Evolutionary conservation across 1,284 basidiomycete genomes (phyloP).

Genomic region (Clitocybe nebularis): DNA sequence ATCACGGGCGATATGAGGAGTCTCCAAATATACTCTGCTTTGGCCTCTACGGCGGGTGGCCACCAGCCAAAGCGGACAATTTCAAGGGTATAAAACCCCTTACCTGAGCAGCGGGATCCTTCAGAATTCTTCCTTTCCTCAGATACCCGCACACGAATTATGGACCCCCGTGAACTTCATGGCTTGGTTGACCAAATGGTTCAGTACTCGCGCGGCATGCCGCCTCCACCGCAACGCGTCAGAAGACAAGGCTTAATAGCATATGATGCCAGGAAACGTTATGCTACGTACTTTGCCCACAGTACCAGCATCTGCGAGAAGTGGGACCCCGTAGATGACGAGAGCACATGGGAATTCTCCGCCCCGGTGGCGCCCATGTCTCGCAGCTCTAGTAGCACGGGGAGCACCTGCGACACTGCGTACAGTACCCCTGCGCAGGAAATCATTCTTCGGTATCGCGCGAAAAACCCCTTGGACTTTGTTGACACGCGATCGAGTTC

Average conservation of each 20-base stretch:
- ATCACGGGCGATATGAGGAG: slow-evolving; percentile 2
- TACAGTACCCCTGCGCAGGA: slow-evolving; percentile 36
- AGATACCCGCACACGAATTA: slow-evolving; percentile 1
- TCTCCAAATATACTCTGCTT: not conserved
- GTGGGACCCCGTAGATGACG: slow-evolving; percentile 22
- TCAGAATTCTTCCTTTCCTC: not conserved
- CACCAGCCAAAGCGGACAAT: not conserved
- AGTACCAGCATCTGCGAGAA: slow-evolving; percentile 19
- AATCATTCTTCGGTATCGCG: slow-evolving; percentile 32
- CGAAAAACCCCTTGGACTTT: slow-evolving; percentile 23
- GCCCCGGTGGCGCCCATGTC: slow-evolving; percentile 23
- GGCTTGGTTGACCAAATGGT: slow-evolving; percentile 2
- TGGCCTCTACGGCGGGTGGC: not conserved
- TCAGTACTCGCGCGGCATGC: not conserved
- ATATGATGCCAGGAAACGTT: slow-evolving; percentile 22
- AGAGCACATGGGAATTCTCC: slow-evolving; percentile 34
- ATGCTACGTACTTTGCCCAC: slow-evolving; percentile 28
- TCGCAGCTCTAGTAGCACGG: slow-evolving; percentile 23
- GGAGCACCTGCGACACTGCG: slow-evolving; percentile 18
- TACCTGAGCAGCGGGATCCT: not conserved
- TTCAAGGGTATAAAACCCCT: slow-evolving; percentile 1
- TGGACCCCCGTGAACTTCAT: slow-evolving; percentile 6
- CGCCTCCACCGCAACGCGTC: not conserved
- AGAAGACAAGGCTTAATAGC: slow-evolving; percentile 3
- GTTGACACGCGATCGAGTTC: slow-evolving; percentile 16